Evolutionary conservation across 169 alveolate species (phyloP).

Genomic region (Plasmodium blacklocki): DNA sequence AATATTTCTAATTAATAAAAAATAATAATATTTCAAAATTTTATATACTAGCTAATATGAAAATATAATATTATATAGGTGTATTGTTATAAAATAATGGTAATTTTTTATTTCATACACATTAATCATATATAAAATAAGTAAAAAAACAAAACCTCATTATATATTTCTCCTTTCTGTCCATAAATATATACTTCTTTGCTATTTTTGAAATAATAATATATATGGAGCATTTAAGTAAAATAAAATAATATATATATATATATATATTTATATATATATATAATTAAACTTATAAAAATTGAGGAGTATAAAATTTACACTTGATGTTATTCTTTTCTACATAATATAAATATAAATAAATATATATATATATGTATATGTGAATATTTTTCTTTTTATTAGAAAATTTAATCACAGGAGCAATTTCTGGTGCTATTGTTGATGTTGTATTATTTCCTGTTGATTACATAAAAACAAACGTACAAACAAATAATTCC

Average conservation of each 20-base stretch:
- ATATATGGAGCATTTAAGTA: conserved; percentile 4
- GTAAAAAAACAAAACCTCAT: not conserved
- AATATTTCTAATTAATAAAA: too few species aligned
- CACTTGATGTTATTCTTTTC: not conserved
- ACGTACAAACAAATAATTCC: conserved; percentile 76
- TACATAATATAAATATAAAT: not conserved
- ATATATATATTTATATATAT: too few species aligned
- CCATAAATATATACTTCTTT: not conserved
- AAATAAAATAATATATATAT: too few species aligned
- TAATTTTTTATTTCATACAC: too few species aligned
- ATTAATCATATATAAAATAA: too few species aligned
- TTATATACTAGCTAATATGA: too few species aligned
- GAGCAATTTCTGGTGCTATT: conserved; percentile 87
- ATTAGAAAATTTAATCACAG: conserved; percentile 84
- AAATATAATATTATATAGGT: too few species aligned
- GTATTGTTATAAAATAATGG: too few species aligned
- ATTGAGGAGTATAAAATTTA: not conserved
- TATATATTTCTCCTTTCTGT: not conserved
- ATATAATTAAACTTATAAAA: not conserved
- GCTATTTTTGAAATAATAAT: not conserved
- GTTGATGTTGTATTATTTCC: conserved; percentile 86
- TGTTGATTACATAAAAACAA: conserved; percentile 85
- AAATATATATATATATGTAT: not conserved
- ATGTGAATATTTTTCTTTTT: not conserved
- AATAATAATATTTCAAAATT: too few species aligned